Base-by-base conservation (phyloP, 2,329 filamentous ascomycete species). In the Neopestalotiopsis clavispora region DNA sequence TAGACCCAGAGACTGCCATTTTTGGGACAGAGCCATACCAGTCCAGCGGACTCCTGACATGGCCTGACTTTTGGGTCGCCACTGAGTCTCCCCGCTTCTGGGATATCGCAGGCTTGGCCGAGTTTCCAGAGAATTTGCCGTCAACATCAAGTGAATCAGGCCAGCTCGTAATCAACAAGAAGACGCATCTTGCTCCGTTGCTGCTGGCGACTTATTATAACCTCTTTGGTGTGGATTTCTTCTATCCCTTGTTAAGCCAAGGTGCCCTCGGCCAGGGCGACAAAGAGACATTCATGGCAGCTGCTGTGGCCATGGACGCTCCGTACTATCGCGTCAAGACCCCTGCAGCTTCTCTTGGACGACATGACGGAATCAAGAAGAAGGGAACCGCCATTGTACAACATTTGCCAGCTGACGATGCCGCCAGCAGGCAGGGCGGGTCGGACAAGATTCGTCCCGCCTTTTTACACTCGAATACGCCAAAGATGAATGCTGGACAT, bases 151-250 rank as follows among this genome's bases (percentile, higher is more conserved):
- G 77, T 62, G 84, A 85, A 72, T 79, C 81, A 0, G 84, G 84
- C 1, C 80, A 85, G 69, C 72, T 86, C 4, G 70, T 85, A 17
- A 76, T 85, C 23, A 80, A 81, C 10, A 86, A 85, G 70, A 73
- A 72, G 57, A 77, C 78, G 2, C 83, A 85, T 67, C 70, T 75
- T 4, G 76, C 77, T 49, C 80, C 81, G 1, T 77, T 86, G 1
- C 75, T 85, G n/a, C 76, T 86, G 4, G 79, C 82, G 4, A 77
- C 80, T 2, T 86, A 86, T 73, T 86, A 87, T 74, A 86, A 85
- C 71, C 77, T 80, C 60, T 84, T 81, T 75, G 83, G 83, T 1
- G 82, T 83, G 4, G 72, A 76, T 0, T 78, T 80, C 66, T 86
- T 83, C 71, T 86, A 85, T 69, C 78, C 79, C 0, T 74, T 86